These are phyloP conservation scores for Cryptococcus jaspeensis DNA, from an alignment of 1,284 basidiomycete genomes.

Conservation along the genomic window DNA sequence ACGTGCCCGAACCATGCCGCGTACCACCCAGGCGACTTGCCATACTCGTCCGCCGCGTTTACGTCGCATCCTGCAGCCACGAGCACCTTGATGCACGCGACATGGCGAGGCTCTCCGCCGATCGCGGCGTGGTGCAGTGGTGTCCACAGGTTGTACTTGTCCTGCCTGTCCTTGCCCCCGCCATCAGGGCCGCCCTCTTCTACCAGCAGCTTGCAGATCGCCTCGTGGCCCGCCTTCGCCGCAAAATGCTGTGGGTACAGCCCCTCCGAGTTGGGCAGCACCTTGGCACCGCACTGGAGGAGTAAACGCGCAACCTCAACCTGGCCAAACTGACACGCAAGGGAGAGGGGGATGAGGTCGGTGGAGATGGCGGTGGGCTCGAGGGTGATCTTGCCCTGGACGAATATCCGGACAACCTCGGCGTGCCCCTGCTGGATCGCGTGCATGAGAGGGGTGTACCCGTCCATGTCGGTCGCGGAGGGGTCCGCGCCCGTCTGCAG, in stretches of 20 bases:
- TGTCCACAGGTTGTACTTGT: constrained; percentile 98
- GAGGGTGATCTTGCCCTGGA: constrained; percentile 60
- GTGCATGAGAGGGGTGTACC: constrained; percentile 89
- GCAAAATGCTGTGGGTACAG: constrained; percentile 98
- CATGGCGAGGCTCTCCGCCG: constrained; percentile 64
- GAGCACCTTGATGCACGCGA: constrained; percentile 71
- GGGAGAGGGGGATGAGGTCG: constrained; percentile 82
- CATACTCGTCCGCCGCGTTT: constrained; percentile 77
- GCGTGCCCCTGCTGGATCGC: constrained; percentile 84
- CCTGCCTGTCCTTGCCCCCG: constrained; percentile 77
- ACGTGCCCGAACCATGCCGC: constrained; percentile 97
- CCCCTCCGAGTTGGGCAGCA: constrained; percentile 86
- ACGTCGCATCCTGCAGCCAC: constrained; percentile 71
- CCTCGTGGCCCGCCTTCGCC: constrained; percentile 87
- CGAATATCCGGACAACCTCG: constrained; percentile 73
- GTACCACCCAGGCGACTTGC: constrained; percentile 84
- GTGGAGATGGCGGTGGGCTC: constrained; percentile 60
- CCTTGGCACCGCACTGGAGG: constrained; percentile 72
- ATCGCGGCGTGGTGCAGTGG: constrained; percentile 94
- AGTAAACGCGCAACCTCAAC: constrained; percentile 78
- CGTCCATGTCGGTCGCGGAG: constrained; percentile 81
- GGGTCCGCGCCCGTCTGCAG: constrained; percentile 64
- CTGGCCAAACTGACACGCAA: constrained; percentile 89
- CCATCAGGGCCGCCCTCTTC: constrained; percentile 54
- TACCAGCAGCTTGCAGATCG: constrained; percentile 78